A percentile compares a stretch with the other conserved stretches of the same genome.
phyloP scores from a whole-genome alignment of 768 basidiomycete species.

The Tylopilus subfusipes region DNA sequence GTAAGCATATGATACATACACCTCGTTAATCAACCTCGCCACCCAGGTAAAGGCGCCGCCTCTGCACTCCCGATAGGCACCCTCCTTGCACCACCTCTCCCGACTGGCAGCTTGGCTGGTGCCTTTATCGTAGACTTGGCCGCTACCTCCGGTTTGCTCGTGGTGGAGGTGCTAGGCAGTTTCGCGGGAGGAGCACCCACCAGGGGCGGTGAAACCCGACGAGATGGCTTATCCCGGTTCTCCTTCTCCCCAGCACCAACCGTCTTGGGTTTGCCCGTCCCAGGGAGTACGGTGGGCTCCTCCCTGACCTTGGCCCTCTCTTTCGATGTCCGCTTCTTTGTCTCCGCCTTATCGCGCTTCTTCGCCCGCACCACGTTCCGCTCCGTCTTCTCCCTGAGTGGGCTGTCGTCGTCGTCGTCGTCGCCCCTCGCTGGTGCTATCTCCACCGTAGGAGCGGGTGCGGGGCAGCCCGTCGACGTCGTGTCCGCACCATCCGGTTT shows the following conservation, averaged over 20 bases:
- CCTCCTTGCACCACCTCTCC: slow-evolving; percentile 54
- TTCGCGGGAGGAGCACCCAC: slow-evolving; percentile 20
- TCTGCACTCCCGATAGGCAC: slow-evolving; percentile 67
- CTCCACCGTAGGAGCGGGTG: neutral
- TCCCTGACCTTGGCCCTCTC: slow-evolving; percentile 41
- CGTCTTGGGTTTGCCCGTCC: slow-evolving; percentile 28
- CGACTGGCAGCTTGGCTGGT: slow-evolving; percentile 32
- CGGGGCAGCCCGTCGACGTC: slow-evolving; percentile 24
- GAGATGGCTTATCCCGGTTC: slow-evolving; percentile 35
- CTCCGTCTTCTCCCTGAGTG: slow-evolving; percentile 47
- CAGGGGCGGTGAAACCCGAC: slow-evolving; percentile 24
- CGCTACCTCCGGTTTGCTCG: slow-evolving; percentile 12
- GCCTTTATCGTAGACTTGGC: slow-evolving; percentile 11
- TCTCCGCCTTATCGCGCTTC: slow-evolving; percentile 9
- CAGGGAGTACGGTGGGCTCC: slow-evolving; percentile 11
- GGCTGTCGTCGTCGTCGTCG: slow-evolving; percentile 43
- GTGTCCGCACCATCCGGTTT: slow-evolving; percentile 19
- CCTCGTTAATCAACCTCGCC: slow-evolving; percentile 40
- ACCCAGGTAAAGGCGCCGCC: slow-evolving; percentile 49
- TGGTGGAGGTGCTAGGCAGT: neutral
- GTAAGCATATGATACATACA: slow-evolving; percentile 14
- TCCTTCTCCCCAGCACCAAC: slow-evolving; percentile 33
- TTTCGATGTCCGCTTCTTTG: slow-evolving; percentile 33
- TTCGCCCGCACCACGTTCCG: slow-evolving; percentile 25
- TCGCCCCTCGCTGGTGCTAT: slow-evolving; percentile 24